Percentiles rank a stretch among this genome's conserved stretches.
Conservation (phyloP, 768 basidiomycete genomes). For the Lactifluus echinatus region DNA sequence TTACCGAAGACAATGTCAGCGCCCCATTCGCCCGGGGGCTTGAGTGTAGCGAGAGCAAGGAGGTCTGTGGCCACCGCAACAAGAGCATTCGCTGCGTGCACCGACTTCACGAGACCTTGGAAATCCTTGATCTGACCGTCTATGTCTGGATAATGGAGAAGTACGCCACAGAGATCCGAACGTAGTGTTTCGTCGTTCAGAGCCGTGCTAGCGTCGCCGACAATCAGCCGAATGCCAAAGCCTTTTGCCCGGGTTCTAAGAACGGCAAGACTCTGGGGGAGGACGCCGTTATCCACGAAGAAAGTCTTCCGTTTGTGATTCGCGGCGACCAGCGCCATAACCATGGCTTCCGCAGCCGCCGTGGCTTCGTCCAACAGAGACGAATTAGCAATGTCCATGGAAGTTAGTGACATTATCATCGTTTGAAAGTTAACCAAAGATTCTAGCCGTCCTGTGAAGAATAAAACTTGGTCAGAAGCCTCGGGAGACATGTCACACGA, state of each 20-base stretch:
- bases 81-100: slow-evolving; percentile 71
- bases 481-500: neutral
- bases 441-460: slow-evolving; percentile 73
- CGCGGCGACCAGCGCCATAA: slow-evolving; percentile 73
- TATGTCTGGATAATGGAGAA: slow-evolving; percentile 92
- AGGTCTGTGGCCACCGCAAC: slow-evolving; percentile 88
- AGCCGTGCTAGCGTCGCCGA: slow-evolving; percentile 49
- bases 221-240: slow-evolving; percentile 76
- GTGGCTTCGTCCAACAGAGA: slow-evolving; percentile 93
- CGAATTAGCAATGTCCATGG: slow-evolving; percentile 93
- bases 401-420: slow-evolving; percentile 89
- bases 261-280: slow-evolving; percentile 86
- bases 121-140: slow-evolving; percentile 79
- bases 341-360: slow-evolving; percentile 94
- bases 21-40: slow-evolving; percentile 98
- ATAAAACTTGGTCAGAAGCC: neutral
- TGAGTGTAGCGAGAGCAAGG: slow-evolving; percentile 84
- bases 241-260: slow-evolving; percentile 87
- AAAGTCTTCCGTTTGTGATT: slow-evolving; percentile 73
- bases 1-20: slow-evolving; percentile 95
- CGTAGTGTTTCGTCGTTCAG: slow-evolving; percentile 45
- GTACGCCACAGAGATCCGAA: slow-evolving; percentile 70
- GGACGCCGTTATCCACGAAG: slow-evolving; percentile 73
- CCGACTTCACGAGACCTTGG: slow-evolving; percentile 48
- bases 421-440: slow-evolving; percentile 96